Evolutionary conservation across 2,329 filamentous ascomycete species (phyloP).

Genomic region (Mycosphaerella arachidis): DNA sequence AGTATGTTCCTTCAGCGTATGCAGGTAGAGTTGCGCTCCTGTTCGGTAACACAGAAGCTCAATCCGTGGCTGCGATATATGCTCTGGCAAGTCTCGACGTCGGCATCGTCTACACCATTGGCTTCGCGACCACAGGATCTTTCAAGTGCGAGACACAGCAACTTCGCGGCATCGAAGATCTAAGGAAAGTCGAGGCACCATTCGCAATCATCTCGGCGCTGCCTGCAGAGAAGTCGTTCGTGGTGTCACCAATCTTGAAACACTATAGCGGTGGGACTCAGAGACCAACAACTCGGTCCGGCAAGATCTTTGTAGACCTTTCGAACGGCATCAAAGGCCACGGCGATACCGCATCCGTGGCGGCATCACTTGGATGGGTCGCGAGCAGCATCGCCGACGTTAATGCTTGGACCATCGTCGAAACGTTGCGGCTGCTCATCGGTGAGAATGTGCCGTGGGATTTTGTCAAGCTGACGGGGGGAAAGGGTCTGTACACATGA

Average conservation of each 20-base stretch:
- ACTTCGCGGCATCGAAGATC: constrained; percentile 68
- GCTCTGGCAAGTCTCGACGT: constrained; percentile 71
- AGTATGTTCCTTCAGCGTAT: constrained; percentile 79
- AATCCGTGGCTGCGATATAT: constrained; percentile 74
- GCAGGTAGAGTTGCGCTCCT: constrained; percentile 70
- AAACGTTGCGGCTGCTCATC: constrained; percentile 71
- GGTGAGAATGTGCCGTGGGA: constrained; percentile 79
- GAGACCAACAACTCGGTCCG: constrained; percentile 34
- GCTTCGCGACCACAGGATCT: constrained; percentile 56
- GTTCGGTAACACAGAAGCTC: constrained; percentile 66
- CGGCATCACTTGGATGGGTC: constrained; percentile 70
- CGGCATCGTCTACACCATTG: constrained; percentile 77
- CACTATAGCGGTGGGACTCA: constrained; percentile 52
- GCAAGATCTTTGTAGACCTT: constrained; percentile 76
- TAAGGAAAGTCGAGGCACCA: constrained; percentile 72
- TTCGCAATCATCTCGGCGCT: constrained; percentile 79
- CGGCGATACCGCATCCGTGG: constrained; percentile 64
- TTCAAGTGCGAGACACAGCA: constrained; percentile 62
- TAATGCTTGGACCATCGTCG: constrained; percentile 77
- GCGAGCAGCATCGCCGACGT: constrained; percentile 76
- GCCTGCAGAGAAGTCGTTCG: constrained; percentile 69
- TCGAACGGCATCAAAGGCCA: constrained; percentile 61
- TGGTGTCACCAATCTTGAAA: constrained; percentile 72
- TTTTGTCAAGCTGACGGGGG: constrained; percentile 72
- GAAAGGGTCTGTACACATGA: constrained; percentile 49